These are phyloP conservation scores for Penicillium sp. DNA, from an alignment of 2,329 filamentous ascomycete genomes.

Conservation along the genomic window DNA sequence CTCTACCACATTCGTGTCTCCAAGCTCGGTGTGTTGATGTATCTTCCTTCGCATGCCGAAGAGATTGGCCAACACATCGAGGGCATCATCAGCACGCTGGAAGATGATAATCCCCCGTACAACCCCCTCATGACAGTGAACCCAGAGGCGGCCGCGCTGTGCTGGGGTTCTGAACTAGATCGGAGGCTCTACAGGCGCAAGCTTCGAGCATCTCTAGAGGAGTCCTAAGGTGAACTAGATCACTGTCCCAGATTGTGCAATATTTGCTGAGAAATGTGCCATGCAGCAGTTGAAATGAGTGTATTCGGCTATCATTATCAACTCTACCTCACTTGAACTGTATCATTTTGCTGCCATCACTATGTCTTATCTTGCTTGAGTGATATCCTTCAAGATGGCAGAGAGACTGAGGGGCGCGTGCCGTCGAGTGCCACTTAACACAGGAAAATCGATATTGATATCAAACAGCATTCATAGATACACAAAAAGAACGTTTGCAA, in stretches of 20 bases:
- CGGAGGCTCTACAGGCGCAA: constrained; percentile 81
- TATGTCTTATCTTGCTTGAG: background rate
- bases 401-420: constrained; percentile 10
- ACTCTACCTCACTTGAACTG: background rate
- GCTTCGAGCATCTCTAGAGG: constrained; percentile 51
- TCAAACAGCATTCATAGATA: background rate
- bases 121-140: constrained; percentile 87
- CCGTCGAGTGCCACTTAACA: constrained; percentile 4
- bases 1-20: constrained; percentile 89
- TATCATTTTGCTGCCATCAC: background rate
- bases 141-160: constrained; percentile 78
- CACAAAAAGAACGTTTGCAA: background rate
- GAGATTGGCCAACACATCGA: constrained; percentile 82
- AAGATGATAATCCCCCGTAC: constrained; percentile 83
- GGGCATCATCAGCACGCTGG: constrained; percentile 74
- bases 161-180: constrained; percentile 76
- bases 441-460: background rate
- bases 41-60: constrained; percentile 67
- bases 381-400: background rate
- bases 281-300: too few species aligned
- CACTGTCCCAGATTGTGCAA: background rate
- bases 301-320: background rate
- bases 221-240: background rate
- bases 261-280: background rate
- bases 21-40: constrained; percentile 76